Evolutionary conservation across 1,284 basidiomycete species (phyloP).

Genomic region (Ceratobasidium sp.): DNA sequence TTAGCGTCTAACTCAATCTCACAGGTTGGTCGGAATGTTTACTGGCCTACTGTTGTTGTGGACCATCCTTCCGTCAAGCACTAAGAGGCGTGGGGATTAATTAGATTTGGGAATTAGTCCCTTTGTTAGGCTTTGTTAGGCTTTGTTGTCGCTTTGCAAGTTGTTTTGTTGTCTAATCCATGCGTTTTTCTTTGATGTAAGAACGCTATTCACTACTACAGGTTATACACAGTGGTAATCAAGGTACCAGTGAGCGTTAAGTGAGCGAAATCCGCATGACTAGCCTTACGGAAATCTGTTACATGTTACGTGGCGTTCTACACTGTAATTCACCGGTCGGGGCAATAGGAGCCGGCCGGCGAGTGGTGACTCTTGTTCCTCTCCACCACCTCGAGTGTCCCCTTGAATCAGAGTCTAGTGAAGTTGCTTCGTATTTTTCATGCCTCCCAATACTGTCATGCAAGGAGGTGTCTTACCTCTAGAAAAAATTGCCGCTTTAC

Average conservation of each 20-base stretch:
- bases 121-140: background rate
- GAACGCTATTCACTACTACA: too few species aligned
- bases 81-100: constrained; percentile 38
- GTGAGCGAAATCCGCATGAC: too few species aligned
- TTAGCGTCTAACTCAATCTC: background rate
- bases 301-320: too few species aligned
- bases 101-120: background rate
- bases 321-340: constrained; percentile 11
- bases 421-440: background rate
- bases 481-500: background rate
- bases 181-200: background rate
- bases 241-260: too few species aligned
- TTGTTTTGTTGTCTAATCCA: background rate
- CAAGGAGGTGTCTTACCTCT: constrained; percentile 23
- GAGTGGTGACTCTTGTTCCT: too few species aligned
- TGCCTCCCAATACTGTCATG: constrained; percentile 34
- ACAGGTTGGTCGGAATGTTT: constrained; percentile 22
- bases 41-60: constrained; percentile 14
- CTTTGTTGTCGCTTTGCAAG: background rate
- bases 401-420: too few species aligned
- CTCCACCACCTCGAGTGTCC: background rate
- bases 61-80: constrained; percentile 22
- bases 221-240: too few species aligned
- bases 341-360: too few species aligned
- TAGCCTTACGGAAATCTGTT: too few species aligned